These are phyloP conservation scores for Coemansia aciculifera DNA, from an alignment of 192 early-diverging fungal species.

Conservation along the genomic window DNA sequence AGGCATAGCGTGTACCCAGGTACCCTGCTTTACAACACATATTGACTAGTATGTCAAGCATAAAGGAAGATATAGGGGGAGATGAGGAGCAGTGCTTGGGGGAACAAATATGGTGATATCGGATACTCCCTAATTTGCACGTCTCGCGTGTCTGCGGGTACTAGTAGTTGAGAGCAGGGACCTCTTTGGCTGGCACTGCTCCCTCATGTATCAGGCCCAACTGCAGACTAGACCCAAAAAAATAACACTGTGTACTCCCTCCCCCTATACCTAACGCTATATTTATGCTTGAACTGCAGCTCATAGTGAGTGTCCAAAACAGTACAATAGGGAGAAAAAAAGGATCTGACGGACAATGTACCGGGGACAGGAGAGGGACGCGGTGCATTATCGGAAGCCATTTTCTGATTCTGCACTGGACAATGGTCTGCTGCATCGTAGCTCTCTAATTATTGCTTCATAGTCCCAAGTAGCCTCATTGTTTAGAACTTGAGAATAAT, in stretches of 20 bases:
- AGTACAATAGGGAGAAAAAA: neutral
- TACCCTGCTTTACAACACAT: neutral
- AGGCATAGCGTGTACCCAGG: neutral
- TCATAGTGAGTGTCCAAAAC: neutral
- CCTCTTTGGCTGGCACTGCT: neutral
- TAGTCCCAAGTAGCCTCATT: neutral
- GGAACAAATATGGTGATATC: neutral
- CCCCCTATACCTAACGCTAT: neutral
- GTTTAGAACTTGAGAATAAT: neutral
- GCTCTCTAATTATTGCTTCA: neutral
- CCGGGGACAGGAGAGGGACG: neutral
- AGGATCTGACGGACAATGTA: slow-evolving; percentile 2
- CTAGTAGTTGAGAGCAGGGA: neutral
- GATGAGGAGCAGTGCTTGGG: neutral
- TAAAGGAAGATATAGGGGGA: neutral
- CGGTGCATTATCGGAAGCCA: neutral
- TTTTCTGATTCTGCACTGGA: neutral
- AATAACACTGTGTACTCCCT: neutral
- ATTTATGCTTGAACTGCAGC: neutral
- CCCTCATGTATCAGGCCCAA: neutral
- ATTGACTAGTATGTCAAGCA: neutral
- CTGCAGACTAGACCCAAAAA: neutral
- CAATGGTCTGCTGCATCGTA: slow-evolving; percentile 1
- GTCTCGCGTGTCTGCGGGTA: neutral
- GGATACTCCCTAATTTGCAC: neutral